These are phyloP conservation scores for Candida glaebosa DNA, from an alignment of 805 yeast genomes.

Conservation along the genomic window DNA sequence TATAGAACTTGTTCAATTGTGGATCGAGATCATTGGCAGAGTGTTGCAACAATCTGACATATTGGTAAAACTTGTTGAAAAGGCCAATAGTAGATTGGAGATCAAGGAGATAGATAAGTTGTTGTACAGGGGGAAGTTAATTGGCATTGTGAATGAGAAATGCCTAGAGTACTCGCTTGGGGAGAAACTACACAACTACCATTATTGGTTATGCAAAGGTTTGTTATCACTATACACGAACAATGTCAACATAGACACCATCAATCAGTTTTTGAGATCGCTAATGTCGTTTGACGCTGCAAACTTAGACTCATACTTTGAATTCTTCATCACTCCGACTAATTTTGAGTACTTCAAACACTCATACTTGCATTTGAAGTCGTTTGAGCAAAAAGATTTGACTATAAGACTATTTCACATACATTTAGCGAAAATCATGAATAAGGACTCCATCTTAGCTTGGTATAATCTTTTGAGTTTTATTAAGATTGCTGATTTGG, in stretches of 20 bases:
- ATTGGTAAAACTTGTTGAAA: neutral
- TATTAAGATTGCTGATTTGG: constrained; percentile 8
- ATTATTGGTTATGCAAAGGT: constrained; percentile 16
- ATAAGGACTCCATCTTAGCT: constrained; percentile 14
- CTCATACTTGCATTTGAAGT: constrained; percentile 18
- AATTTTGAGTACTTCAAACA: constrained; percentile 17
- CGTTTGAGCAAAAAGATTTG: constrained; percentile 23
- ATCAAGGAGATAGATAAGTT: constrained; percentile 34
- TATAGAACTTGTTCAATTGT: neutral
- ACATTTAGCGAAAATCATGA: constrained; percentile 9
- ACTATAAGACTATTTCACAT: constrained; percentile 14
- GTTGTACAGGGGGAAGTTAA: constrained; percentile 31
- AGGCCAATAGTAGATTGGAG: constrained; percentile 8
- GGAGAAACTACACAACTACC: constrained; percentile 17
- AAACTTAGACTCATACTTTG: constrained; percentile 16
- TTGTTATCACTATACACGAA: constrained; percentile 13
- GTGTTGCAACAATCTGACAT: neutral
- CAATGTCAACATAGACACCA: constrained; percentile 5
- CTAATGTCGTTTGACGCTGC: constrained; percentile 18
- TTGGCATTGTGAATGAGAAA: constrained; percentile 23
- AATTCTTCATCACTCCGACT: constrained; percentile 16
- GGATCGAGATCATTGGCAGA: neutral
- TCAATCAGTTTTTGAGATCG: constrained; percentile 19
- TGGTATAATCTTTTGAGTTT: constrained; percentile 15
- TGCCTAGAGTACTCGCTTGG: constrained; percentile 7